Conservation (phyloP, 2,329 filamentous ascomycete genomes). For the Monosporascus sp. region DNA sequence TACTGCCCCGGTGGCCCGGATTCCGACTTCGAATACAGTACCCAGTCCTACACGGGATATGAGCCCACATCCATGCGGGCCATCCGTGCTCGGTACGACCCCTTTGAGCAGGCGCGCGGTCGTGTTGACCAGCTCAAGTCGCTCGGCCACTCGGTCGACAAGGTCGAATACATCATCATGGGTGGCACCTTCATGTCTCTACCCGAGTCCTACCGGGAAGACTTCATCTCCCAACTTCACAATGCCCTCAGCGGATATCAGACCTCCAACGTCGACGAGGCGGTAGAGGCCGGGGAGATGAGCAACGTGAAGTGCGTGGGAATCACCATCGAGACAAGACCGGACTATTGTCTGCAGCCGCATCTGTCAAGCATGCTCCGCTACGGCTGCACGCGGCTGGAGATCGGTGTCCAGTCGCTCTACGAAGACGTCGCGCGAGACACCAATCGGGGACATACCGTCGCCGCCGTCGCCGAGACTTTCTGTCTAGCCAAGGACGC, state of each 20-base stretch:
- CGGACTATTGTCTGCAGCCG: conserved; percentile 94
- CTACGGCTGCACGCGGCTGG: conserved; percentile 93
- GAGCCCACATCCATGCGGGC: conserved; percentile 98
- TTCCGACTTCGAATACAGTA: conserved; percentile 98
- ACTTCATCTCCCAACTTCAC: conserved; percentile 92
- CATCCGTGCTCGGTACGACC: conserved; percentile 93
- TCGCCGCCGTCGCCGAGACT: conserved; percentile 90
- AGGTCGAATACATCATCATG: conserved; percentile 99
- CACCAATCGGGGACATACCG: conserved; percentile 94
- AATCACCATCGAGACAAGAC: conserved; percentile 95
- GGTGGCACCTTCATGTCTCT: conserved; percentile 99
- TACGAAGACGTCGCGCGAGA: conserved; percentile 99
- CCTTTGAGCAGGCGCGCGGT: conserved; percentile 93
- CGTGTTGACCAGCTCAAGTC: conserved; percentile 95
- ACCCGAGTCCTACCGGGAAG: conserved; percentile 79
- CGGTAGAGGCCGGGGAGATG: conserved; percentile 90
- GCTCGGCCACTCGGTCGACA: conserved; percentile 93
- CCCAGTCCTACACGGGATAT: conserved; percentile 97
- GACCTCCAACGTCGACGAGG: conserved; percentile 89
- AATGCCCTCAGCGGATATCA: conserved; percentile 96
- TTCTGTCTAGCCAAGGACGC: conserved; percentile 97
- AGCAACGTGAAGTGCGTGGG: conserved; percentile 97
- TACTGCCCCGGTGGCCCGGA: conserved; percentile 97
- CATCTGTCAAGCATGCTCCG: conserved; percentile 93
- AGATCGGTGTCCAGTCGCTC: conserved; percentile 91